Percentiles rank a stretch among this genome's conserved stretches.
phyloP scores from a whole-genome alignment of 2,329 filamentous ascomycete genomes.

The Aspergillus alliaceus region DNA sequence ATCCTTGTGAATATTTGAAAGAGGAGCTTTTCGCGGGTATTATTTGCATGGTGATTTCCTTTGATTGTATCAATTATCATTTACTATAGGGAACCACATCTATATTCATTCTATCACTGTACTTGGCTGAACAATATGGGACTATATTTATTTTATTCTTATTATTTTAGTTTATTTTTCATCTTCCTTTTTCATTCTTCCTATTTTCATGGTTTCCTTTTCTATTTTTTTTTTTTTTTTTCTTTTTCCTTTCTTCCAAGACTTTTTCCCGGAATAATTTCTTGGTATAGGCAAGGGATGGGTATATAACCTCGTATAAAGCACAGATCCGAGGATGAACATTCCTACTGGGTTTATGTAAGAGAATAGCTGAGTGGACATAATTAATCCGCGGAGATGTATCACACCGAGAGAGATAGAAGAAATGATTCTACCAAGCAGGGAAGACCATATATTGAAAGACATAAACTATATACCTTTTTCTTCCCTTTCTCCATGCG shows the following conservation, averaged over 20 bases:
- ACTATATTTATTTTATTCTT: neutral
- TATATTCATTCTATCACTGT: neutral
- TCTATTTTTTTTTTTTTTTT: no score
- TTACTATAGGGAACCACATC: neutral
- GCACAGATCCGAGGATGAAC: neutral
- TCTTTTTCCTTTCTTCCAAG: no score
- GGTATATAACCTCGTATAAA: neutral
- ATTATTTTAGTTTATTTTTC: neutral
- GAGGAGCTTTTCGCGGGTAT: constrained; percentile 7
- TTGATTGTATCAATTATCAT: constrained; percentile 12
- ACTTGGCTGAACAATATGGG: neutral
- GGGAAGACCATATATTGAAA: no score
- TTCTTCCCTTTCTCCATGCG: no score
- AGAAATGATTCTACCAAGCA: no score
- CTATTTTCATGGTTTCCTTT: no score
- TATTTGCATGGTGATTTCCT: neutral
- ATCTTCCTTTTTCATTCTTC: neutral
- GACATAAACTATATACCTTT: no score
- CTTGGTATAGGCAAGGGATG: no score
- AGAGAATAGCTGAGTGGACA: neutral
- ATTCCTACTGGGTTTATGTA: neutral
- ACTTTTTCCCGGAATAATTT: no score
- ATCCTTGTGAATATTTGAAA: neutral
- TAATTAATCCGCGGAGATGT: no score
- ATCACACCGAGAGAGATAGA: no score